Conservation (phyloP, 2,329 filamentous ascomycete species). For the Xylaria digitata region DNA sequence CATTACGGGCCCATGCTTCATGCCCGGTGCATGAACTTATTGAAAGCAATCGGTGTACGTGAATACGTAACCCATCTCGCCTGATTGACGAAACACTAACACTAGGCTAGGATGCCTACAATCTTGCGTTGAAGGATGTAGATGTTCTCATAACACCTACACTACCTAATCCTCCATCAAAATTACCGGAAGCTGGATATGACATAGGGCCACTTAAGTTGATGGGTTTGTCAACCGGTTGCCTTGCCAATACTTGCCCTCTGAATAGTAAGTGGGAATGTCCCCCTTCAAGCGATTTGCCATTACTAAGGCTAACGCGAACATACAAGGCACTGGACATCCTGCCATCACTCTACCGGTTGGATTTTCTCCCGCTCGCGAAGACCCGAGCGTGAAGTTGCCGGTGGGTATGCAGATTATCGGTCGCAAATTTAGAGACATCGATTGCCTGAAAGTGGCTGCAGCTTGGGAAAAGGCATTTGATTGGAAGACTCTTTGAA, state of each 20-base stretch:
- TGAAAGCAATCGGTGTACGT: constrained; percentile 41
- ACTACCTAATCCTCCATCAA: constrained; percentile 38
- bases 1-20: constrained; percentile 43
- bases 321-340: constrained; percentile 43
- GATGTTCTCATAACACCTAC: constrained; percentile 50
- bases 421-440: constrained; percentile 45
- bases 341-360: constrained; percentile 48
- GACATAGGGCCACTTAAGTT: constrained; percentile 37
- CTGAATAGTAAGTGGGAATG: constrained; percentile 42
- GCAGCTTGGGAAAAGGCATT: constrained; percentile 48
- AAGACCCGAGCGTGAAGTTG: constrained; percentile 44
- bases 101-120: constrained; percentile 42
- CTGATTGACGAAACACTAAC: not conserved
- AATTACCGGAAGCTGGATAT: constrained; percentile 35
- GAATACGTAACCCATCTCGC: not conserved
- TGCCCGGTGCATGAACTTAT: constrained; percentile 44
- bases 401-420: constrained; percentile 48
- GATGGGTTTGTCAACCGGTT: constrained; percentile 30
- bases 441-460: constrained; percentile 45
- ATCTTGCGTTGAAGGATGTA: constrained; percentile 41
- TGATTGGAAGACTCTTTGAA: constrained; percentile 44
- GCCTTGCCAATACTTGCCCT: constrained; percentile 44
- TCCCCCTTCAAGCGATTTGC: not conserved
- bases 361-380: constrained; percentile 46
- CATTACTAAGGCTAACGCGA: not conserved